phyloP scores from a whole-genome alignment of 2,329 filamentous ascomycete species.

The Pestalotiopsis sp. region DNA sequence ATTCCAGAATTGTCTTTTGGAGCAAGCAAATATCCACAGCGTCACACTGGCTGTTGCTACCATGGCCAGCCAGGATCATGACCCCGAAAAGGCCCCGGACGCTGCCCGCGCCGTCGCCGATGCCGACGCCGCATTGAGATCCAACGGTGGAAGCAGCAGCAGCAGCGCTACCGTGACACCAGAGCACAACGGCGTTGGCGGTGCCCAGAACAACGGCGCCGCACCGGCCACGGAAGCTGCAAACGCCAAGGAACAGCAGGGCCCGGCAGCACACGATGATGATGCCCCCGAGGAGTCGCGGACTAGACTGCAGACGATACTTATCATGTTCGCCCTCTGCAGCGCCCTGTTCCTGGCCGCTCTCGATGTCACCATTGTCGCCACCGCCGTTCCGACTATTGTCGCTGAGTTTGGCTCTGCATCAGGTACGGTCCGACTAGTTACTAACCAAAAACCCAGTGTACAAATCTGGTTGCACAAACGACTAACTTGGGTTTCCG shows the following conservation, averaged over 20 bases:
- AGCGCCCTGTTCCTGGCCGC: conserved; percentile 54
- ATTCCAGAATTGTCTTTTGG: not conserved
- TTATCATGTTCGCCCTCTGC: conserved; percentile 35
- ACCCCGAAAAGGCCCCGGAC: not conserved
- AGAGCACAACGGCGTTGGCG: conserved; percentile 6
- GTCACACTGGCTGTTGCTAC: not conserved
- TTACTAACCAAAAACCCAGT: not conserved
- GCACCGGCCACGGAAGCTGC: not conserved
- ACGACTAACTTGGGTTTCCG: not conserved
- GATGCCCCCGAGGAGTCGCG: conserved; percentile 22
- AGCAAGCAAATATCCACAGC: not conserved
- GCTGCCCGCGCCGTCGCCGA: not conserved
- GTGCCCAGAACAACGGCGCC: conserved; percentile 9
- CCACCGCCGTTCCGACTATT: conserved; percentile 70
- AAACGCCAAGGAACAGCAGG: not conserved
- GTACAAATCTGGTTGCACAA: not conserved
- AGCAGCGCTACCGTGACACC: conserved; percentile 4
- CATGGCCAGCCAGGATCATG: not conserved
- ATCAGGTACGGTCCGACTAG: conserved; percentile 27
- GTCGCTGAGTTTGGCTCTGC: conserved; percentile 65
- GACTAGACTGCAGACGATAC: conserved; percentile 29
- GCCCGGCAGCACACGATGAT: conserved; percentile 11
- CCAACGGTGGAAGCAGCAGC: not conserved
- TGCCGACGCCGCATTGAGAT: too few relatives aligned
- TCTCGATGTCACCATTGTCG: conserved; percentile 64